These are phyloP conservation scores for Dendrostoma leiphaemia DNA, from an alignment of 2,329 filamentous ascomycete genomes.

Conservation along the genomic window DNA sequence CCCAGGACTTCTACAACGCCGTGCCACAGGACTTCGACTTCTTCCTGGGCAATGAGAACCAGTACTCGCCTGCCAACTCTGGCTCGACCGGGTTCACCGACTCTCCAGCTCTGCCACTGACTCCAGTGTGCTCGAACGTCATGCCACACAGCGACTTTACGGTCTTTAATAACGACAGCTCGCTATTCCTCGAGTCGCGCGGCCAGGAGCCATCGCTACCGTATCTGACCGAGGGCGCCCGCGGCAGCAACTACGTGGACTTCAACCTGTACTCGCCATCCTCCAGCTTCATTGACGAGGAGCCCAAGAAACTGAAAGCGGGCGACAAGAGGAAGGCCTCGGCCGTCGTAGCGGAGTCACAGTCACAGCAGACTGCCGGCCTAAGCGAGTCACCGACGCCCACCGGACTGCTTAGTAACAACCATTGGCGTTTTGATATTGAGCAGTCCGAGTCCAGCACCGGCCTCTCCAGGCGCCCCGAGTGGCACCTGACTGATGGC, in stretches of 20 bases:
- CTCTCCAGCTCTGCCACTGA: slow-evolving; percentile 16
- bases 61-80: slow-evolving; percentile 10
- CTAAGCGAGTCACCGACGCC: not conserved
- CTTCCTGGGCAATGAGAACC: slow-evolving; percentile 12
- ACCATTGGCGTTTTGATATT: slow-evolving; percentile 11
- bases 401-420: slow-evolving; percentile 1
- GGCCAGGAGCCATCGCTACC: slow-evolving; percentile 32
- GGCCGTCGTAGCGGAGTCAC: not conserved
- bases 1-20: slow-evolving; percentile 13
- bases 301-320: slow-evolving; percentile 31
- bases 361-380: not conserved
- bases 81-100: slow-evolving; percentile 11
- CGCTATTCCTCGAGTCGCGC: slow-evolving; percentile 7
- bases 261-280: slow-evolving; percentile 55
- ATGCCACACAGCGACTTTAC: slow-evolving; percentile 15
- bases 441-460: not conserved
- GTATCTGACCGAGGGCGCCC: slow-evolving; percentile 37
- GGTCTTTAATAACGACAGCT: slow-evolving; percentile 18
- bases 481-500: slow-evolving; percentile 1
- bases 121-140: slow-evolving; percentile 8
- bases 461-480: not conserved
- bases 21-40: slow-evolving; percentile 17
- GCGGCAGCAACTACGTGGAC: slow-evolving; percentile 47
- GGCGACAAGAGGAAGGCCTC: slow-evolving; percentile 11
- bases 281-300: slow-evolving; percentile 48